These are phyloP conservation scores for Helianthus annuus DNA, from an alignment of 129 eudicot genomes.

Conservation along the genomic window DNA sequence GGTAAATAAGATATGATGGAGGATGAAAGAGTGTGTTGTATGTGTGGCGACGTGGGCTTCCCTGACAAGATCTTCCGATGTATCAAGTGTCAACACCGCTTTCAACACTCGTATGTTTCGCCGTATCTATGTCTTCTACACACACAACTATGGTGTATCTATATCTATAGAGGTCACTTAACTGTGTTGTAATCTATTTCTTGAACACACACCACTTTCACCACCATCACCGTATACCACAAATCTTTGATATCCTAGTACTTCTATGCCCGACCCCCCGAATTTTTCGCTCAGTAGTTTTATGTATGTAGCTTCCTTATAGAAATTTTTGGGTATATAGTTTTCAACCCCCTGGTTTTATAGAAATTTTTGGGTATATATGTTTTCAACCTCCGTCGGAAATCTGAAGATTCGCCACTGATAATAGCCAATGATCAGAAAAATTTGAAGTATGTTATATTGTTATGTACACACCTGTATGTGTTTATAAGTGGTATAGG, in stretches of 20 bases:
- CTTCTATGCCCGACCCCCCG: background rate
- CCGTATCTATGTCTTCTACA: slow-evolving; percentile 14
- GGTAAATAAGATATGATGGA: slow-evolving; percentile 47
- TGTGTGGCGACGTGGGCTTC: slow-evolving; percentile 92
- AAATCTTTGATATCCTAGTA: too few relatives aligned
- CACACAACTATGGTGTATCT: background rate
- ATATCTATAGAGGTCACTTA: background rate
- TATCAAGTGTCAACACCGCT: slow-evolving; percentile 62
- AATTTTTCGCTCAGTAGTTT: too few relatives aligned
- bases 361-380: too few relatives aligned
- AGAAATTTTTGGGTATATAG: too few relatives aligned
- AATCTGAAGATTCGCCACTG: too few relatives aligned
- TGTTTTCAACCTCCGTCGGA: too few relatives aligned
- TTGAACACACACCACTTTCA: background rate
- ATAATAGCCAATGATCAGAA: too few relatives aligned
- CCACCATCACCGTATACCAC: background rate
- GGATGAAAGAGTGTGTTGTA: slow-evolving; percentile 57
- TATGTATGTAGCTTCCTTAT: too few relatives aligned
- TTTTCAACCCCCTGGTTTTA: too few relatives aligned
- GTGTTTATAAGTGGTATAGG: too few relatives aligned
- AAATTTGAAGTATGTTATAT: too few relatives aligned
- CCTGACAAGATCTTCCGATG: slow-evolving; percentile 80
- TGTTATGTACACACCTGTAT: too few relatives aligned
- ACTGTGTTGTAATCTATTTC: slow-evolving; percentile 4
- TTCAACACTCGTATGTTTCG: slow-evolving; percentile 68